Evolutionary conservation across 2,329 filamentous ascomycete genomes (phyloP).

Genomic region (Truncatella angustata): DNA sequence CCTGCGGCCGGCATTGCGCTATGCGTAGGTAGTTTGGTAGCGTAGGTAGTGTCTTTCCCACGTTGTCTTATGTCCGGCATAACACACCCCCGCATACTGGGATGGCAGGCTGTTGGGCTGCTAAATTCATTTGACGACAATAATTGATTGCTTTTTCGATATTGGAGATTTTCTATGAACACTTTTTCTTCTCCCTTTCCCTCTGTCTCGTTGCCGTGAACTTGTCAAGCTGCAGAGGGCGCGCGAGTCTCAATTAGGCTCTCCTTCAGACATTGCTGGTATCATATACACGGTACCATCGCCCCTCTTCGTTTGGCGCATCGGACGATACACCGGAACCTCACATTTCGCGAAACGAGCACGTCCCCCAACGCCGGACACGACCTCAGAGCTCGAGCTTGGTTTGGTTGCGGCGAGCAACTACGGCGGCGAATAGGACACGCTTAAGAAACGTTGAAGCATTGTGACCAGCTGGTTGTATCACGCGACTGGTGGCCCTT

Average conservation of each 20-base stretch:
- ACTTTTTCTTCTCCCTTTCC: too few relatives aligned
- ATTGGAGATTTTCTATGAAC: too few relatives aligned
- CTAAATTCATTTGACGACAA: slow-evolving; percentile 1
- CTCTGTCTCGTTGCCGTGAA: too few relatives aligned
- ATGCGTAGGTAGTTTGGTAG: background rate
- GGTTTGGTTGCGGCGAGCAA: too few relatives aligned
- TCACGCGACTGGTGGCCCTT: background rate
- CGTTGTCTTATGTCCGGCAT: background rate
- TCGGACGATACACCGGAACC: too few relatives aligned
- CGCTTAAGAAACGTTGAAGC: too few relatives aligned
- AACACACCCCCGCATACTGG: background rate
- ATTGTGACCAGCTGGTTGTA: background rate
- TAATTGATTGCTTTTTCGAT: background rate
- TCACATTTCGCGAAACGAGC: background rate
- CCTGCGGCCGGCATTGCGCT: background rate
- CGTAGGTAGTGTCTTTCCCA: background rate
- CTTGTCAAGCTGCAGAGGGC: too few relatives aligned
- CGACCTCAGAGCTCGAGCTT: too few relatives aligned
- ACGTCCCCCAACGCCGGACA: too few relatives aligned
- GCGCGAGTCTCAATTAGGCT: background rate
- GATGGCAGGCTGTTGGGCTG: slow-evolving; percentile 4
- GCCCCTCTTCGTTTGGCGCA: background rate
- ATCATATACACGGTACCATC: background rate
- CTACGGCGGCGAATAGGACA: too few relatives aligned
- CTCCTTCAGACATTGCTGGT: background rate